Evolutionary conservation across 306 rosid species (phyloP), one percentile per base, ranked within the genome.

Genomic region (Dryas alaskensis): DNA sequence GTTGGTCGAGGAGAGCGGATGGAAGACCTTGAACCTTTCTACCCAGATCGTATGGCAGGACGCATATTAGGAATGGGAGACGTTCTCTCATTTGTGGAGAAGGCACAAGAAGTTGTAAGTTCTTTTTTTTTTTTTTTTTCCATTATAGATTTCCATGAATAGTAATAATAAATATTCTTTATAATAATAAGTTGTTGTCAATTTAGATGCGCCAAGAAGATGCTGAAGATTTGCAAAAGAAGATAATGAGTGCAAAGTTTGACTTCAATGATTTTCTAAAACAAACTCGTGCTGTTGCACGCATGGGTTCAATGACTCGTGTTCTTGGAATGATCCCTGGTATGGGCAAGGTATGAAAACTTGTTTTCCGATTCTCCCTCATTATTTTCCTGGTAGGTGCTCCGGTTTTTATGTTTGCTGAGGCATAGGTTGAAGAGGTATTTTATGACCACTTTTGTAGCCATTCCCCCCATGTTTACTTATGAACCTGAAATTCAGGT

Each of bases 241-340:
- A 94, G 91, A 92, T 94, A 77, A 92, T 92, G 96, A 89, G 95
- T 81, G 94, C 99, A 67, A 92, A 94, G 83, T 94, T 94, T 57
- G 96, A 94, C 86, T 94, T 94, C 77, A 94, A 94, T n/a, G 99
- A 94, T 84, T 92, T 91, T 76, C 84, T 94, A 40, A 94, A 94
- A 89, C 96, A 94, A 92, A 94, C 97, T 43, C 96, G 97, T 73
- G 81, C 97, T 62, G 90, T 94, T 78, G 96, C 99, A 49, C 84
- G 83, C 51, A 94, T 94, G 99, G 99, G 99, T 74, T 89, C 99
- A n/a, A 87, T 94, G 84, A 85, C 93, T 68, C 97, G 99, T 73
- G 97, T 94, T 83, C 72, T 94, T 70, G 97, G 99, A 84, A 94
- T 94, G 99, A 91, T 94, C 86, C 99, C 99, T 78, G 99, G 99